Evolutionary conservation across 331 rosid species (phyloP), one percentile per base, ranked within the genome.

Genomic region (Pyrus hybrid): DNA sequence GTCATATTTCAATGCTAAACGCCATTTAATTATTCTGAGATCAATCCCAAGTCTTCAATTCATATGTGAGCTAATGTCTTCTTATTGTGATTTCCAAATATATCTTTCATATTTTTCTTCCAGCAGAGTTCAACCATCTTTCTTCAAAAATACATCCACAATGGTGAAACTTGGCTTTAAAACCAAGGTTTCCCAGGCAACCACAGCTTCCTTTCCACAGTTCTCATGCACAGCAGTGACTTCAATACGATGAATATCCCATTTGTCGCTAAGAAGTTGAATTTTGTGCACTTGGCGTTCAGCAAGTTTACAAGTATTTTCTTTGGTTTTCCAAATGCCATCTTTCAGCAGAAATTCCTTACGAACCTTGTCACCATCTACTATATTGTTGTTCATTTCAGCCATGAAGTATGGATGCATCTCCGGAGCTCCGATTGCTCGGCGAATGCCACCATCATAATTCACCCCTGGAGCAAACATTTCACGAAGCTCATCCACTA

Each of bases 381-480:
- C 18, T 12, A 43, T 10, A 43, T 43, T 43, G 28, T 28, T 26
- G 11, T 61, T 53, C 4, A 2, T 22, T 62, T 77, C 79, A 0
- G 80, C 75, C 61, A 18, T 33, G 61, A 83, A 69, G 51, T 62
- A 77, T 18, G 21, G 26, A 2, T 77, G 63, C 81, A 83, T 11
- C 68, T 83, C 87, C 0, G 57, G 77, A 54, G 56, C 80, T 14
- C 84, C 87, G 20, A 83, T 83, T 2, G 87, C 81, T 22, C 81
- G 65, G 1, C 77, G 72, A 2, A 80, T 69, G 18, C 84, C 84
- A 2, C 67, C 14, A 12, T 54, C 61, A 54, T 54, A 54, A 54
- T 54, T 21, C 22, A 17, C 61, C 61, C 61, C 61, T 4, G 61
- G 61, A 8, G 6, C 23, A 54, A 54, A 54, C 61, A 54, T n/a